These are phyloP conservation scores for Mycena chlorophos DNA, from an alignment of 768 basidiomycete species.

Conservation along the genomic window DNA sequence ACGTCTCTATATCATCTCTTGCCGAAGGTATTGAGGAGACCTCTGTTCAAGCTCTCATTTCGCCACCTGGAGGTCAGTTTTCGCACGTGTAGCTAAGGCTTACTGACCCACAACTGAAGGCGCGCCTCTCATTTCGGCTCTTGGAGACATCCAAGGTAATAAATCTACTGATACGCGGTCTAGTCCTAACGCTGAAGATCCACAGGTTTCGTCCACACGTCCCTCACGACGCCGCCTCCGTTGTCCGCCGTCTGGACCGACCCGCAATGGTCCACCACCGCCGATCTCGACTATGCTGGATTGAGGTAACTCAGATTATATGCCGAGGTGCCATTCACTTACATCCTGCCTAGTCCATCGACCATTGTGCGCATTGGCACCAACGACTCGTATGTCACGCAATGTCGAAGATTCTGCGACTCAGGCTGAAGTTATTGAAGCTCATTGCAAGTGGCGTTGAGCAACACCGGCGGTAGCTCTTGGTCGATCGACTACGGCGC, in stretches of 20 bases:
- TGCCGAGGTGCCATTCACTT: too few species aligned
- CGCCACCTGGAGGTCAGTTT: conserved; percentile 60
- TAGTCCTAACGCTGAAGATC: too few species aligned
- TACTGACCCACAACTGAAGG: too few species aligned
- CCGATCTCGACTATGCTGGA: conserved; percentile 46
- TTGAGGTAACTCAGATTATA: too few species aligned
- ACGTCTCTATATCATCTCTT: conserved; percentile 57
- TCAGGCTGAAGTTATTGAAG: conserved; percentile 22
- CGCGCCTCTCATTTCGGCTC: conserved; percentile 53
- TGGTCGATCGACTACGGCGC: conserved; percentile 58
- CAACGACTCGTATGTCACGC: conserved; percentile 40
- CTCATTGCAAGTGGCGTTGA: conserved; percentile 55
- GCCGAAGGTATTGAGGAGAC: conserved; percentile 70
- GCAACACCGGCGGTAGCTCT: conserved; percentile 47
- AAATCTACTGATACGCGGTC: too few species aligned
- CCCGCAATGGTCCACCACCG: conserved; percentile 37
- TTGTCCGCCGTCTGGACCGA: conserved; percentile 30
- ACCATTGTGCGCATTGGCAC: conserved; percentile 49
- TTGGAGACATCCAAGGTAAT: conserved; percentile 37
- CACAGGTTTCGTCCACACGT: conserved; percentile 38
- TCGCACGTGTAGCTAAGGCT: too few species aligned
- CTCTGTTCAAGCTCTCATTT: conserved; percentile 56
- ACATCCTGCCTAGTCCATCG: conserved; percentile 36
- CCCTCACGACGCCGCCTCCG: conserved; percentile 33
- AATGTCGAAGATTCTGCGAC: neutral